phyloP scores from a whole-genome alignment of 306 rosid species.

The Begonia loranthoides region DNA sequence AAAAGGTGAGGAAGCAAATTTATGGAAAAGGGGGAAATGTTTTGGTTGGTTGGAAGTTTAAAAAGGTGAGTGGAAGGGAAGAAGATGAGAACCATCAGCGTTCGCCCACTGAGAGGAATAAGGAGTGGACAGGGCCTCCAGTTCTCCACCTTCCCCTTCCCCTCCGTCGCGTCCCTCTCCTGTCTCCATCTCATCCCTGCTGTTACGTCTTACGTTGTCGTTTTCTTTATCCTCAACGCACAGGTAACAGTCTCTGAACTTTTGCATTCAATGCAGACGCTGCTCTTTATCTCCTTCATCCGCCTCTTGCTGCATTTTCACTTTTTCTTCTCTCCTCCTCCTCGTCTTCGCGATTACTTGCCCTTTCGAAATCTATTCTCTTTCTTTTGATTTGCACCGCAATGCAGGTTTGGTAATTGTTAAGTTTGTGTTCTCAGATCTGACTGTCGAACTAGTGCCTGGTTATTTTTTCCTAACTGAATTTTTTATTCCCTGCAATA shows the following conservation, averaged over 20 bases:
- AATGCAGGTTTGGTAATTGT: neutral
- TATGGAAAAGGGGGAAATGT: no score
- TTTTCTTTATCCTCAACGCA: neutral
- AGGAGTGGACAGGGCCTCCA: neutral
- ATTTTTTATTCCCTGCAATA: no score
- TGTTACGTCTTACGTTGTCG: constrained; percentile 16
- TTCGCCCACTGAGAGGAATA: constrained; percentile 25
- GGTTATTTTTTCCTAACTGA: neutral
- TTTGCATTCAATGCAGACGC: constrained; percentile 16
- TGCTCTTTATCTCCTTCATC: neutral
- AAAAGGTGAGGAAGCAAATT: no score
- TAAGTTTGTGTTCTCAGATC: neutral
- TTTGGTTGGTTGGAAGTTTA: neutral
- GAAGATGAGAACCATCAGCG: constrained; percentile 3
- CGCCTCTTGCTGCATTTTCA: neutral
- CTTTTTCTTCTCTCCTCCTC: neutral
- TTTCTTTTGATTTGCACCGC: neutral
- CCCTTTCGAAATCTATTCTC: neutral
- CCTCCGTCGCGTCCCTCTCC: neutral
- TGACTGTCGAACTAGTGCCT: neutral
- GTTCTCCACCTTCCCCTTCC: neutral
- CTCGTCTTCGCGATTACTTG: neutral
- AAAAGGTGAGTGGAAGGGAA: constrained; percentile 4
- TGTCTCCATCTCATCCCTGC: neutral
- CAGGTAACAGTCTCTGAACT: constrained; percentile 2